phyloP scores from a whole-genome alignment of 2,329 filamentous ascomycete genomes.

The Xenosphaeropsis pyriputrescens region DNA sequence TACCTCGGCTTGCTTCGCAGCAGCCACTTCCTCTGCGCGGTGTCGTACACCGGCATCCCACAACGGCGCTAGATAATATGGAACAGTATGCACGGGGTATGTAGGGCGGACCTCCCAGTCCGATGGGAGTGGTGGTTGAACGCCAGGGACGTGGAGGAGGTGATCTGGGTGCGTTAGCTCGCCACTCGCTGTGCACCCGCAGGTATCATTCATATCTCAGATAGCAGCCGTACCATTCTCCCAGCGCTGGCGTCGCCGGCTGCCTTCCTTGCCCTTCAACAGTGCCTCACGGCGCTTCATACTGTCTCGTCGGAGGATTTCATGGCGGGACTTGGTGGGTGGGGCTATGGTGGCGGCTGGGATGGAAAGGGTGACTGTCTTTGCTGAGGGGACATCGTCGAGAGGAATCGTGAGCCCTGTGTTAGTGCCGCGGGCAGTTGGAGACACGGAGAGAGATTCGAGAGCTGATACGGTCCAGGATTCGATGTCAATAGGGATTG shows the following conservation, averaged over 20 bases:
- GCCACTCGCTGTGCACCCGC: not conserved
- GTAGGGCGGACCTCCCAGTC: conserved; percentile 81
- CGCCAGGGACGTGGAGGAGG: conserved; percentile 75
- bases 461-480: conserved; percentile 50
- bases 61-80: conserved; percentile 76
- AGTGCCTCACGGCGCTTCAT: conserved; percentile 32
- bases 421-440: conserved; percentile 41
- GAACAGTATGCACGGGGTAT: conserved; percentile 62
- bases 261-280: conserved; percentile 83
- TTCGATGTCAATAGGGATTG: conserved; percentile 38
- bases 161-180: conserved; percentile 41
- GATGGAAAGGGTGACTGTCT: conserved; percentile 10
- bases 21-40: conserved; percentile 32
- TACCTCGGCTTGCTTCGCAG: conserved; percentile 20
- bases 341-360: conserved; percentile 23
- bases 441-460: conserved; percentile 37
- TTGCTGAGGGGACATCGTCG: conserved; percentile 32
- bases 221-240: conserved; percentile 61
- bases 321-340: conserved; percentile 33
- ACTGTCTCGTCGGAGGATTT: conserved; percentile 42
- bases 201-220: not conserved
- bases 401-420: conserved; percentile 61
- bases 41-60: conserved; percentile 57
- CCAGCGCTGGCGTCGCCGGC: conserved; percentile 74
- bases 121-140: conserved; percentile 61